These are phyloP conservation scores for Chrysoporthe cubensis DNA, from an alignment of 2,329 filamentous ascomycete species.

Conservation along the genomic window DNA sequence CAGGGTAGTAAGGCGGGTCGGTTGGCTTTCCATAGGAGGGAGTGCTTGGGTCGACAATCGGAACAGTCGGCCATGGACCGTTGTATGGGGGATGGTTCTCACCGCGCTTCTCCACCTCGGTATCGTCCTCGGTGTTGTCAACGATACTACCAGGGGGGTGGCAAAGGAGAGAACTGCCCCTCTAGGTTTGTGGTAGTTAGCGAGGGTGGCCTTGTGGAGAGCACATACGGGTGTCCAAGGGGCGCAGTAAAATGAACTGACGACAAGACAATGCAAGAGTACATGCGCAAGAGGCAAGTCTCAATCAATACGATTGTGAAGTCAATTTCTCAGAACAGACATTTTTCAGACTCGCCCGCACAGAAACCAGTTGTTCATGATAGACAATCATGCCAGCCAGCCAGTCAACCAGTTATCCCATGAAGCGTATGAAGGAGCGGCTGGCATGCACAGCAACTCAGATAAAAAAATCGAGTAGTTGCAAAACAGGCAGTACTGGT, in stretches of 20 bases:
- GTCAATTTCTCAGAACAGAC: no score
- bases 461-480: no score
- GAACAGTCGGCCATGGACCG: neutral
- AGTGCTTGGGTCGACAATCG: neutral
- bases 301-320: no score
- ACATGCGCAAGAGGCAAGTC: neutral
- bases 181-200: neutral
- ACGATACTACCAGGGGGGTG: neutral
- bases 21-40: neutral
- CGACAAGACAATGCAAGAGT: neutral
- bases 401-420: no score
- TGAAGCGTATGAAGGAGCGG: no score
- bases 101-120: neutral
- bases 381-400: no score
- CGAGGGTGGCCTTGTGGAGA: neutral
- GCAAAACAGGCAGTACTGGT: no score
- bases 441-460: no score
- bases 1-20: neutral
- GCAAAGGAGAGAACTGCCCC: conserved; percentile 7
- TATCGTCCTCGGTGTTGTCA: no score
- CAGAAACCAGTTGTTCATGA: no score
- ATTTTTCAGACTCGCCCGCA: no score
- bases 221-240: neutral
- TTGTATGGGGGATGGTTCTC: neutral
- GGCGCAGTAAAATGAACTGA: neutral